Evolutionary conservation across 2,329 filamentous ascomycete genomes (phyloP).

Genomic region (Lecanosticta acicola): DNA sequence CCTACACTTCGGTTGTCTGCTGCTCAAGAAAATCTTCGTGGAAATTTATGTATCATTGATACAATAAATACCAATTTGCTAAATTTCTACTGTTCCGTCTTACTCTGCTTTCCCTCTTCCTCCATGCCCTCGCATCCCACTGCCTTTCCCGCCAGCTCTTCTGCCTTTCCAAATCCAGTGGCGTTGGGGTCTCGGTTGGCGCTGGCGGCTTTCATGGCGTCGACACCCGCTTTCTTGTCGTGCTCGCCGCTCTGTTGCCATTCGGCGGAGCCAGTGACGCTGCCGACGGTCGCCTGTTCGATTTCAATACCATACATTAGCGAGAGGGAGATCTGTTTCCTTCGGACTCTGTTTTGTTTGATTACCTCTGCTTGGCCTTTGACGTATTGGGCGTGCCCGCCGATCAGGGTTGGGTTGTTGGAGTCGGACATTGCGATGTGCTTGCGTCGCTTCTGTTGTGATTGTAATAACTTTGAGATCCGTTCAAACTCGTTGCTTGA

Average conservation of each 20-base stretch:
- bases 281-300: conserved; percentile 53
- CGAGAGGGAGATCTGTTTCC: background rate
- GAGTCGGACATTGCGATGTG: conserved; percentile 10
- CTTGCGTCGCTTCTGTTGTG: no score
- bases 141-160: conserved; percentile 59
- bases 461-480: no score
- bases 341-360: conserved; percentile 37
- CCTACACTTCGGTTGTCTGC: no score
- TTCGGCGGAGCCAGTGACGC: conserved; percentile 54
- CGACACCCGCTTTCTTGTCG: conserved; percentile 58
- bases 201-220: conserved; percentile 57
- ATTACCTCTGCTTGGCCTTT: conserved; percentile 65
- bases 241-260: conserved; percentile 61
- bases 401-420: conserved; percentile 54
- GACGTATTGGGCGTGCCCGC: conserved; percentile 61
- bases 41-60: no score
- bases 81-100: no score
- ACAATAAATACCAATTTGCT: no score
- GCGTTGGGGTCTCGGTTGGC: conserved; percentile 50
- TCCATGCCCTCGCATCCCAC: conserved; percentile 67
- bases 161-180: conserved; percentile 57
- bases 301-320: background rate
- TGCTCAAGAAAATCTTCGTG: no score
- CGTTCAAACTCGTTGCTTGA: no score
- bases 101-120: no score